These are phyloP conservation scores for Phytophthora cactorum DNA, from an alignment of 352 stramenopile species.

Conservation along the genomic window DNA sequence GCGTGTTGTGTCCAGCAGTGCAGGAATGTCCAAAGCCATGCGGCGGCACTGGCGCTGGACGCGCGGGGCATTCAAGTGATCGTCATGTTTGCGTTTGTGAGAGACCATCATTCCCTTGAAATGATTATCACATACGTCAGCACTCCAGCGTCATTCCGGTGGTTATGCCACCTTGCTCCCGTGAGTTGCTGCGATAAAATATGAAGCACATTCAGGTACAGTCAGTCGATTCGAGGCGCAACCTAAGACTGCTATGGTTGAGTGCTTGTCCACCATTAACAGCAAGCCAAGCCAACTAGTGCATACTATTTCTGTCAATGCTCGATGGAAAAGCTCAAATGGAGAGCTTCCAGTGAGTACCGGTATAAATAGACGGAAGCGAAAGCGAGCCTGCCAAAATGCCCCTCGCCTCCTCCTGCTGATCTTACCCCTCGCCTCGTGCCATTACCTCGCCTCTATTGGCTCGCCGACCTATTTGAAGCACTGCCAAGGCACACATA, in stretches of 20 bases:
- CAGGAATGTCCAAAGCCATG: neutral
- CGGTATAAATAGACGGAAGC: neutral
- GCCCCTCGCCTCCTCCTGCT: neutral
- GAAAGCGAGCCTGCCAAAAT: neutral
- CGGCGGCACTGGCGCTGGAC: neutral
- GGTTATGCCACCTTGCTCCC: slow-evolving; percentile 16
- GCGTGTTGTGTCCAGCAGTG: neutral
- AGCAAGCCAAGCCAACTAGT: neutral
- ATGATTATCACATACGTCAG: slow-evolving; percentile 17
- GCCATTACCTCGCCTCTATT: slow-evolving; percentile 10
- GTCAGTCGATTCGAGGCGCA: neutral
- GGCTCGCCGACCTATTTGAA: slow-evolving; percentile 26
- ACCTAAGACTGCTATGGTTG: too few species aligned
- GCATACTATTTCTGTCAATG: neutral
- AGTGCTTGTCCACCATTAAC: too few species aligned
- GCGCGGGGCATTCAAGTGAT: neutral
- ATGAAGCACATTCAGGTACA: neutral
- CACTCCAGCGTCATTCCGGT: slow-evolving; percentile 26
- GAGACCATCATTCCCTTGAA: slow-evolving; percentile 18
- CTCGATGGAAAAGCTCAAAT: neutral
- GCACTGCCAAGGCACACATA: neutral
- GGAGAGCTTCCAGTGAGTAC: too few species aligned
- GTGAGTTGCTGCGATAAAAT: neutral
- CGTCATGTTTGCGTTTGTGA: slow-evolving; percentile 14
- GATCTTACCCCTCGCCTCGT: slow-evolving; percentile 11